Percentiles rank a stretch among this genome's conserved stretches.
Evolutionary conservation across 2,329 filamentous ascomycete species (phyloP).

Genomic region (Pleomassaria siparia): DNA sequence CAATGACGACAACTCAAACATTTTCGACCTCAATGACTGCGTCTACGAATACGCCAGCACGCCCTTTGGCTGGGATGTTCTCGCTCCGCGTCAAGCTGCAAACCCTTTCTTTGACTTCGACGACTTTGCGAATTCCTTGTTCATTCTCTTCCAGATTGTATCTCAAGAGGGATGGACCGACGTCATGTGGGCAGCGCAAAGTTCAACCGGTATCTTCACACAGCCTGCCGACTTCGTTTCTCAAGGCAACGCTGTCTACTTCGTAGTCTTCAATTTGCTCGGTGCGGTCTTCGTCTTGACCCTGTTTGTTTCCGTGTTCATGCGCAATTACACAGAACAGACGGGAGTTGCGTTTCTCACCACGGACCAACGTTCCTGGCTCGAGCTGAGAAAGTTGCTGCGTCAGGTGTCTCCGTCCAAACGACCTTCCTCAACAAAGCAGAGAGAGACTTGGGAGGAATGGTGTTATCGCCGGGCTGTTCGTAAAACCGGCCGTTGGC

Average conservation of each 20-base stretch:
- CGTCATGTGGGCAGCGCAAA: slow-evolving; percentile 82
- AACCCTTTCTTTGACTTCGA: slow-evolving; percentile 93
- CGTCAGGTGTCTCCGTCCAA: slow-evolving; percentile 94
- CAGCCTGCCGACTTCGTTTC: slow-evolving; percentile 72
- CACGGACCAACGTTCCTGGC: slow-evolving; percentile 93
- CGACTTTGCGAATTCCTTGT: slow-evolving; percentile 88
- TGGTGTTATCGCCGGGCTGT: slow-evolving; percentile 96
- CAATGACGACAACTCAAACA: slow-evolving; percentile 67
- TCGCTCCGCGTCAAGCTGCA: slow-evolving; percentile 76
- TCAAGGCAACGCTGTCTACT: slow-evolving; percentile 89
- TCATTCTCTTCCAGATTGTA: slow-evolving; percentile 97
- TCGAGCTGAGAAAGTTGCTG: slow-evolving; percentile 88
- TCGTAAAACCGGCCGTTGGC: slow-evolving; percentile 92
- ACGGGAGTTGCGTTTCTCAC: slow-evolving; percentile 96
- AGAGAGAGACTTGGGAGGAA: slow-evolving; percentile 73
- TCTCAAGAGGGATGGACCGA: slow-evolving; percentile 98
- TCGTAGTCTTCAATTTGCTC: slow-evolving; percentile 93
- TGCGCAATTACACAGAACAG: slow-evolving; percentile 99
- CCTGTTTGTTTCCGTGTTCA: slow-evolving; percentile 97
- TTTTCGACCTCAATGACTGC: slow-evolving; percentile 69
- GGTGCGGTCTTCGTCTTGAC: slow-evolving; percentile 96
- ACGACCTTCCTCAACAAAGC: slow-evolving; percentile 76
- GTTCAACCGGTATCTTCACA: slow-evolving; percentile 72
- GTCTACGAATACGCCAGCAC: slow-evolving; percentile 77
- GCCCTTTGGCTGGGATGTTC: slow-evolving; percentile 81